Conservation (phyloP, 495 filamentous ascomycete genomes). For the Neurospora sp. region DNA sequence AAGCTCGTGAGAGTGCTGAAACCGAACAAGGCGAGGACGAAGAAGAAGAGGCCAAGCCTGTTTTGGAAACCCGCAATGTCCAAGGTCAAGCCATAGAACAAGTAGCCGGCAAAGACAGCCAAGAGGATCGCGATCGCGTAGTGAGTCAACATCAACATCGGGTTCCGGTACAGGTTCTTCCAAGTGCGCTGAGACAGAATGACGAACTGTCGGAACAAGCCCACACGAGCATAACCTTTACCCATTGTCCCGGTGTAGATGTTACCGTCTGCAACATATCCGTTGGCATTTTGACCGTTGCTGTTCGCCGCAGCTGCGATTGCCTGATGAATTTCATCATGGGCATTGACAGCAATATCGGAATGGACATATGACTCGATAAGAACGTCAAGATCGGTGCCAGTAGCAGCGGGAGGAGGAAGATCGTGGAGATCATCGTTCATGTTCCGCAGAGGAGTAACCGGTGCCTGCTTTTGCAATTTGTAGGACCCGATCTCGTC, state of each 20-base stretch:
- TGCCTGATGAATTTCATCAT: slow-evolving; percentile 68
- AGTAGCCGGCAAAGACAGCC: slow-evolving; percentile 84
- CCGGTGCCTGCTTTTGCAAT: slow-evolving; percentile 54
- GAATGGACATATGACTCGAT: slow-evolving; percentile 65
- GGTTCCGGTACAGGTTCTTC: slow-evolving; percentile 96
- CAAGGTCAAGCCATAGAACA: slow-evolving; percentile 93
- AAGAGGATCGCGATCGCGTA: slow-evolving; percentile 97
- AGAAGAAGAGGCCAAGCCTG: slow-evolving; percentile 96
- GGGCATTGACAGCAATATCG: slow-evolving; percentile 65
- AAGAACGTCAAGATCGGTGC: slow-evolving; percentile 76
- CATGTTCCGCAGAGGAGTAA: slow-evolving; percentile 49
- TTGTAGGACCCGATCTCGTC: slow-evolving; percentile 49
- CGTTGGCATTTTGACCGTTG: slow-evolving; percentile 59
- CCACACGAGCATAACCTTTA: slow-evolving; percentile 72
- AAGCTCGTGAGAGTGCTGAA: slow-evolving; percentile 92
- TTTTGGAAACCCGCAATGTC: slow-evolving; percentile 98
- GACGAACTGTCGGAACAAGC: slow-evolving; percentile 68
- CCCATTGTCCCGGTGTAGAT: slow-evolving; percentile 42
- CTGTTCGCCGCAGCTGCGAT: slow-evolving; percentile 45
- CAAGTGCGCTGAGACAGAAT: slow-evolving; percentile 89
- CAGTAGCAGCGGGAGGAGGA: slow-evolving; percentile 51
- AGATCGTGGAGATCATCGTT: slow-evolving; percentile 61
- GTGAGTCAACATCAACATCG: slow-evolving; percentile 97
- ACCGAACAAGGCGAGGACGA: slow-evolving; percentile 88
- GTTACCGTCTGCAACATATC: slow-evolving; percentile 38